Conservation (phyloP, 2,329 filamentous ascomycete species). For the Purpureocillium takamizusanense region DNA sequence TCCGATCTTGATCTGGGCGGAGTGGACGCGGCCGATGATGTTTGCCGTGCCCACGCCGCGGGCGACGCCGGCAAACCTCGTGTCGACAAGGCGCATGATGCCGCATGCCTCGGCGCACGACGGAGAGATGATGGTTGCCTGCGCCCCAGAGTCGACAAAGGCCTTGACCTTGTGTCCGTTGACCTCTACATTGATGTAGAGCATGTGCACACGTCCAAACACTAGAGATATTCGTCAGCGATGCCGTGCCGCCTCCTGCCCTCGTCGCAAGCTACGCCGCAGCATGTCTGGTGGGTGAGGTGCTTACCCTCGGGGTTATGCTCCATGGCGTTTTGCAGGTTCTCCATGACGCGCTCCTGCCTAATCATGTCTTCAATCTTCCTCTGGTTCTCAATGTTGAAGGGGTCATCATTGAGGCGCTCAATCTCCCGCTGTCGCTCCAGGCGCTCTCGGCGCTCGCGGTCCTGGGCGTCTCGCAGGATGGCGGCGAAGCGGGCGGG, state of each 20-base stretch:
- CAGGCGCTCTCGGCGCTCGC: conserved; percentile 62
- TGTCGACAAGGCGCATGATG: conserved; percentile 94
- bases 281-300: too few relatives aligned
- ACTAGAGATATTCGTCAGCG: conserved; percentile 40
- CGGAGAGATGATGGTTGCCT: conserved; percentile 98
- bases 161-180: conserved; percentile 90
- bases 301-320: conserved; percentile 85
- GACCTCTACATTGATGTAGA: conserved; percentile 93
- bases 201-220: conserved; percentile 89
- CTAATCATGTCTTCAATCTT: conserved; percentile 97
- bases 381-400: conserved; percentile 82
- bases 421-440: conserved; percentile 78
- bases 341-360: conserved; percentile 88
- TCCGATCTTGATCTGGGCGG: conserved; percentile 90
- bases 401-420: conserved; percentile 84
- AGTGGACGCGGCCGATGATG: conserved; percentile 91
- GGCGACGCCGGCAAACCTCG: conserved; percentile 83
- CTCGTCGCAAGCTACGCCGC: neutral
- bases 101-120: conserved; percentile 83
- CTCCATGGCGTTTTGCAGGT: conserved; percentile 92
- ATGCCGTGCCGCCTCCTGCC: neutral
- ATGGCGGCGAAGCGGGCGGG: conserved; percentile 67
- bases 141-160: conserved; percentile 92
- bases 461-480: conserved; percentile 57
- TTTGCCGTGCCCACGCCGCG: conserved; percentile 89